Base-by-base conservation (phyloP, 441 rosid genomes). In the Biscutella auriculata region DNA sequence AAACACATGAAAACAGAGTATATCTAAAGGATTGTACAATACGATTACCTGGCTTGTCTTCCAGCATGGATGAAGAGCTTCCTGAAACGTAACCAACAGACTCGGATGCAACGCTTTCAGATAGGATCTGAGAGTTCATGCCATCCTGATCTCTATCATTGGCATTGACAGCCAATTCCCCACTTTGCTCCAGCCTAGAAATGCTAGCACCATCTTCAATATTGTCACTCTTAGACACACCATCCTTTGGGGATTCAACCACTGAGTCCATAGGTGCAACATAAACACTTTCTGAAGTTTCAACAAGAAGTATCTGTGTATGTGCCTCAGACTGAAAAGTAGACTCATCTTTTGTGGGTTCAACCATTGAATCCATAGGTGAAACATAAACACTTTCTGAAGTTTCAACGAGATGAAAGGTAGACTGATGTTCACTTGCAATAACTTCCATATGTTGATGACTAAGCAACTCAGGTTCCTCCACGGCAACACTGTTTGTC, bases 21-120 rank as follows among this genome's bases (percentile, higher is more conserved):
- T 59, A 40, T 23, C 30, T 40, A 50, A 21, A 46, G 30, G 17
- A 67, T 37, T 9, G 57, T 43, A 35, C 45, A 51, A 68, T 11
- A 39, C 60, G 25, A 60, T 62, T 66, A 88, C 95, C 84, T 64
- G 76, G 66, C 43, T 72, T 71, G 25, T 63, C 63, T 30, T 15
- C 45, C 46, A 66, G 53, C 71, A 71, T 66, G 53, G 68, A 70
- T 52, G 50, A 61, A 14, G 62, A 19, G 48, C 49, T 62, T 63
- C 27, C 73, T 30, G 53, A 63, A 26, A 36, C 36, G 27, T 36
- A 9, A 16, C 56, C 66, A 63, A 43, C 69, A 12, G 72, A 49
- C 9, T 68, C 33, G 8, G 66, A 57, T 34, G 37, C 67, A 56
- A 67, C 36, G 32, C 34, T 65, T 62, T 68, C 68, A 35, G 70